Conservation (phyloP, 129 eudicot species). For the Calendula officinalis region DNA sequence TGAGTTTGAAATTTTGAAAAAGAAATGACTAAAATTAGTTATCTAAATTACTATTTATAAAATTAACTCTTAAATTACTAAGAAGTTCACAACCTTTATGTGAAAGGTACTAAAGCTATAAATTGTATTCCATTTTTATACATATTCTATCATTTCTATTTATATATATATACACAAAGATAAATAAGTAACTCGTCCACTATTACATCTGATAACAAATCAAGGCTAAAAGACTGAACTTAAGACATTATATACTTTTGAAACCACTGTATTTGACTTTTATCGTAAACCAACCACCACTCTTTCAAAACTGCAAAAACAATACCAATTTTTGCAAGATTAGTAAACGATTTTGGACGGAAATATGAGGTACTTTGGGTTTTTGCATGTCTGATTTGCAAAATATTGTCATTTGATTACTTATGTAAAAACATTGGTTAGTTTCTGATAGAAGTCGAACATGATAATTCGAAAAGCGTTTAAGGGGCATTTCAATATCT, state of each 20-base stretch:
- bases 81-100: too few species aligned
- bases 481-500: too few species aligned
- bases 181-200: background rate
- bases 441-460: conserved; percentile 1
- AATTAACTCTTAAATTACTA: too few species aligned
- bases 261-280: background rate
- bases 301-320: background rate
- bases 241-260: conserved; percentile 2
- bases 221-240: conserved; percentile 7
- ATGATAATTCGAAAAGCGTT: background rate
- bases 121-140: too few species aligned
- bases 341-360: background rate
- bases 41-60: too few species aligned
- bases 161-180: conserved; percentile 7
- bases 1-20: too few species aligned
- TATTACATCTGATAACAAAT: conserved; percentile 16
- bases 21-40: too few species aligned
- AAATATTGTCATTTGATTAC: background rate
- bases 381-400: background rate
- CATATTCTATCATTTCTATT: background rate
- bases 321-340: conserved; percentile 19
- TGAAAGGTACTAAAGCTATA: too few species aligned
- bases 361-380: background rate
- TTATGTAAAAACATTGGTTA: background rate
- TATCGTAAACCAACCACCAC: background rate